Conservation (phyloP, 768 basidiomycete species). For the Suillus lakei region DNA sequence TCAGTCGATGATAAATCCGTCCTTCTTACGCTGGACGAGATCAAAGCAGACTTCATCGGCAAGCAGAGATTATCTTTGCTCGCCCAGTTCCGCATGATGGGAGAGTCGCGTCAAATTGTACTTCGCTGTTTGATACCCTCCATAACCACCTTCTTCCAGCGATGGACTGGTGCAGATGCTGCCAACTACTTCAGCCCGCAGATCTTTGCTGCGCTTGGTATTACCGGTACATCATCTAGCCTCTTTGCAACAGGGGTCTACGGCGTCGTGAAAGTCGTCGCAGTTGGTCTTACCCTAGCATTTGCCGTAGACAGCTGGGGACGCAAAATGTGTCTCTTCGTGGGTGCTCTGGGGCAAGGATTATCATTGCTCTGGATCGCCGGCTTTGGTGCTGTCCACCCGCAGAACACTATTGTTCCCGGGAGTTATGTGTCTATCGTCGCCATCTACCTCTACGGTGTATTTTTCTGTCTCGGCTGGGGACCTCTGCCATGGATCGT, state of each 20-base stretch:
- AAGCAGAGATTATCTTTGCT: slow-evolving; percentile 38
- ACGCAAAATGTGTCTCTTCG: slow-evolving; percentile 52
- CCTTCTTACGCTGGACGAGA: slow-evolving; percentile 45
- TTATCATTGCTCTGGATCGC: slow-evolving; percentile 52
- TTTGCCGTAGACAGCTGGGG: slow-evolving; percentile 56
- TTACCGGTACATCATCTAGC: slow-evolving; percentile 45
- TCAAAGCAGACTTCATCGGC: slow-evolving; percentile 51
- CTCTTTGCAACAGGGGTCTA: slow-evolving; percentile 56
- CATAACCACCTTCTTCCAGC: slow-evolving; percentile 50
- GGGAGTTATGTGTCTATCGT: slow-evolving; percentile 49
- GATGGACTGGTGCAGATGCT: slow-evolving; percentile 60
- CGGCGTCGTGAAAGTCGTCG: slow-evolving; percentile 45
- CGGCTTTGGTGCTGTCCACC: slow-evolving; percentile 43
- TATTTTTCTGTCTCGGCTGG: slow-evolving; percentile 50
- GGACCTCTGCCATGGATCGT: slow-evolving; percentile 41
- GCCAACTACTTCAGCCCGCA: slow-evolving; percentile 60
- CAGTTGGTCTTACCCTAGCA: slow-evolving; percentile 43
- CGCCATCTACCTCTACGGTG: slow-evolving; percentile 51
- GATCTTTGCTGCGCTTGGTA: slow-evolving; percentile 54
- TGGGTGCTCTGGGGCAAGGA: slow-evolving; percentile 54
- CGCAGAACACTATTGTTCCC: slow-evolving; percentile 33
- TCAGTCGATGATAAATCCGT: slow-evolving; percentile 41
- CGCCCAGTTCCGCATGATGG: slow-evolving; percentile 47
- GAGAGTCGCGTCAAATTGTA: slow-evolving; percentile 46
- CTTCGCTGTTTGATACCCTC: slow-evolving; percentile 51